phyloP scores from a whole-genome alignment of 2,329 filamentous ascomycete species.

The Waltergamsia citrina region DNA sequence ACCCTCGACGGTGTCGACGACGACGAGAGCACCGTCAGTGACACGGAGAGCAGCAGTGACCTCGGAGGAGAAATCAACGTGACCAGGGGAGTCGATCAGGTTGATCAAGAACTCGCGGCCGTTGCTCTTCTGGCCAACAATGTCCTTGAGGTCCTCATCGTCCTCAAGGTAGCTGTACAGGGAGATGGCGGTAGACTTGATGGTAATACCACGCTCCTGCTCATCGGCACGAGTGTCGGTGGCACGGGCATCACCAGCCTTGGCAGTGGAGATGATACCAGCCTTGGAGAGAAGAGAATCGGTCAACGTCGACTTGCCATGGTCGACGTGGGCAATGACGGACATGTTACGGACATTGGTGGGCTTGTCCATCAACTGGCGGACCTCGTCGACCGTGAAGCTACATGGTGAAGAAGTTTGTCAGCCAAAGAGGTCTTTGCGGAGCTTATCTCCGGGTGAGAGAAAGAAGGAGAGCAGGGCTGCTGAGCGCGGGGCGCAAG shows the following conservation, averaged over 20 bases:
- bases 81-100: slow-evolving; percentile 98
- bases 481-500: neutral
- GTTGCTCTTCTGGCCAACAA: slow-evolving; percentile 75
- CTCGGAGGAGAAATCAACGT: slow-evolving; percentile 99
- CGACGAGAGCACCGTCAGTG: slow-evolving; percentile 97
- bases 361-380: slow-evolving; percentile 69
- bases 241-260: slow-evolving; percentile 91
- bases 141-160: slow-evolving; percentile 87
- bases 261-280: slow-evolving; percentile 97
- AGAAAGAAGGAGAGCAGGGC: slow-evolving; percentile 7
- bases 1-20: slow-evolving; percentile 99
- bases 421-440: slow-evolving; percentile 5
- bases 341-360: slow-evolving; percentile 89
- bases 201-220: slow-evolving; percentile 99
- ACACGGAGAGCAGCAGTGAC: slow-evolving; percentile 99
- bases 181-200: slow-evolving; percentile 99
- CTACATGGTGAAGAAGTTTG: slow-evolving; percentile 36
- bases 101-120: slow-evolving; percentile 99
- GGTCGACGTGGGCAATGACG: slow-evolving; percentile 99
- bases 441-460: slow-evolving; percentile 8
- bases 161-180: slow-evolving; percentile 80
- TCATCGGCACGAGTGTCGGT: slow-evolving; percentile 97
- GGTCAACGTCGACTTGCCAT: slow-evolving; percentile 99
- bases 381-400: slow-evolving; percentile 97
- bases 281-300: slow-evolving; percentile 98